A percentile compares a stretch with the other conserved stretches of the same genome.
These are phyloP conservation scores for Pinus tabuliformis DNA, from an alignment of 75 land plant genomes.

Conservation along the genomic window DNA sequence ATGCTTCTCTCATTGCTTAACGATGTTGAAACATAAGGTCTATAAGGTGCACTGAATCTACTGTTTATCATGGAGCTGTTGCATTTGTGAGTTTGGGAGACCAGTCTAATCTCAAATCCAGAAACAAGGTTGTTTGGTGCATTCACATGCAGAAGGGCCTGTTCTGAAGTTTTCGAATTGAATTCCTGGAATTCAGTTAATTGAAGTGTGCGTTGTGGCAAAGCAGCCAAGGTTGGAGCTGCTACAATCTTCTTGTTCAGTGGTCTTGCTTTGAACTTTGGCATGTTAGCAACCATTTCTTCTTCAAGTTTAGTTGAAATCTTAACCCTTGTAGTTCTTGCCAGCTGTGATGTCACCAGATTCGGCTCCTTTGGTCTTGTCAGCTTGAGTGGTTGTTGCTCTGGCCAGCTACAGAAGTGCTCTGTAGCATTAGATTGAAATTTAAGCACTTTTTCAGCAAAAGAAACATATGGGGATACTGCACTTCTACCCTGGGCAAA, in stretches of 20 bases:
- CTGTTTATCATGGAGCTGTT: neutral
- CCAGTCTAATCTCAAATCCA: neutral
- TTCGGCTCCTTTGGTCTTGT: constrained; percentile 93
- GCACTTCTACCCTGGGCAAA: neutral
- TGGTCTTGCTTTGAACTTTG: constrained; percentile 94
- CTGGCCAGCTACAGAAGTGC: constrained; percentile 17
- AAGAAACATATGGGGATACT: constrained; percentile 62
- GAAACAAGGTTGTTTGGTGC: neutral
- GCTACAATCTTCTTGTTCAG: constrained; percentile 94
- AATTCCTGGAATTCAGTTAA: constrained; percentile 64
- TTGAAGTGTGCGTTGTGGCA: constrained; percentile 62
- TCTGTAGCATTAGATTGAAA: constrained; percentile 78
- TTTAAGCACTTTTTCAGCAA: constrained; percentile 80
- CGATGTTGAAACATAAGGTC: neutral
- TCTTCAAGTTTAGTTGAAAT: constrained; percentile 91
- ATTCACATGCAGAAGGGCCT: constrained; percentile 5
- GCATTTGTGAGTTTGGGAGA: neutral
- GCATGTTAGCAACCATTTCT: constrained; percentile 94
- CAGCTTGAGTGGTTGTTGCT: constrained; percentile 48
- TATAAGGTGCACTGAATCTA: constrained; percentile 4
- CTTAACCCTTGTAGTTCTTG: constrained; percentile 66
- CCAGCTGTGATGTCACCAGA: constrained; percentile 77
- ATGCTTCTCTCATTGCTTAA: constrained; percentile 1
- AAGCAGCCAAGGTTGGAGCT: constrained; percentile 57
- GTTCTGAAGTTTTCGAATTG: constrained; percentile 3